A percentile compares a stretch with the other conserved stretches of the same genome.
Conservation (phyloP, 805 yeast genomes). For the Saccharomycopsis synnaedendra region DNA sequence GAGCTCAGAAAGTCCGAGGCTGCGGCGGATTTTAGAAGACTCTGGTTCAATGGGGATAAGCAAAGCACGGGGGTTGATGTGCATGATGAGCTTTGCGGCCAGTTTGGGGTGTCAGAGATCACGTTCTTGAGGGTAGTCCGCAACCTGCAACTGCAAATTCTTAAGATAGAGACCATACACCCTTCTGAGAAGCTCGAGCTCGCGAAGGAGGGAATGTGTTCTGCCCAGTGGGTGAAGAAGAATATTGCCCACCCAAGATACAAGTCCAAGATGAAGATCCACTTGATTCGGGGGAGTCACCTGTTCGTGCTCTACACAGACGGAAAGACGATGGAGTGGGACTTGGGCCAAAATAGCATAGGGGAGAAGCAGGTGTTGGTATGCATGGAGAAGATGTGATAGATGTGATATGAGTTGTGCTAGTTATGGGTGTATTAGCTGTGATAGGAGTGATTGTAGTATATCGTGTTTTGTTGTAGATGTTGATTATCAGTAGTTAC, state of each 20-base stretch:
- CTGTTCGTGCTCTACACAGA: constrained; percentile 21
- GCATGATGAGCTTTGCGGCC: constrained; percentile 1
- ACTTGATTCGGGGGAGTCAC: constrained; percentile 18
- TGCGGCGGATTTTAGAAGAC: background rate
- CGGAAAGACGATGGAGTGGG: constrained; percentile 22
- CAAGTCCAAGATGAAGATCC: constrained; percentile 28
- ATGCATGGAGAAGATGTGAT: too few relatives aligned
- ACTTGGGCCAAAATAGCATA: constrained; percentile 17
- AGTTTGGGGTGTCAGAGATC: constrained; percentile 14
- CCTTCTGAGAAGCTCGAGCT: constrained; percentile 13
- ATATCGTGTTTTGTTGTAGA: too few relatives aligned
- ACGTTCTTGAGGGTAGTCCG: constrained; percentile 25
- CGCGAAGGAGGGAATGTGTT: constrained; percentile 1
- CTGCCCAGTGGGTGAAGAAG: constrained; percentile 25
- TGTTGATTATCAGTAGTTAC: too few relatives aligned
- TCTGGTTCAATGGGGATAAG: background rate
- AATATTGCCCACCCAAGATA: constrained; percentile 28
- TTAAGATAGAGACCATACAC: constrained; percentile 24
- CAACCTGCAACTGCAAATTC: constrained; percentile 22
- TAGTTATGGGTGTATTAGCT: too few relatives aligned
- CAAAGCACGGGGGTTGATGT: constrained; percentile 1
- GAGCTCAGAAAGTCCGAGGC: background rate
- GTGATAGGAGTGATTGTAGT: too few relatives aligned
- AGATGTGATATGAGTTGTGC: too few relatives aligned
- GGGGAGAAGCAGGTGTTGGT: too few relatives aligned